Base-by-base conservation (phyloP, 2,329 filamentous ascomycete species). In the Colletotrichum tropicicola region DNA sequence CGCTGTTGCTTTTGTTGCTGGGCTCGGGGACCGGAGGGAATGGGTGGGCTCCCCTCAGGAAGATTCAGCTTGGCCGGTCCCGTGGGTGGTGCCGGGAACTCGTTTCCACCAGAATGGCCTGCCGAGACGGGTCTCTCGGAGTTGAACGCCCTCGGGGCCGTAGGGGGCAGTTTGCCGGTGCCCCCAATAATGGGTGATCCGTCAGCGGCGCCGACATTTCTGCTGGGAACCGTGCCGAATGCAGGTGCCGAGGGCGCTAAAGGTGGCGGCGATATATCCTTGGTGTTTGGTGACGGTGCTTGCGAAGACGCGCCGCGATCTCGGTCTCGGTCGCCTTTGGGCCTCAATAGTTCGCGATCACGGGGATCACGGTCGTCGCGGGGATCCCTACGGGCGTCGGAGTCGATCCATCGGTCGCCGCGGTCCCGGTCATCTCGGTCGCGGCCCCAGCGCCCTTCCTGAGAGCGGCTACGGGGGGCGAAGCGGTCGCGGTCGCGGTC, bases 381-480 rank as follows among this genome's bases (percentile, higher is more conserved):
- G 65, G 74, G 75, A 65, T 85, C 83, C 59, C 83, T 78, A 44
- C 78, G 77, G 12, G 66, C 39, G 44, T 82, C 80, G 21, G 72
- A 68, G 41, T 82, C 81, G 25, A 73, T 75, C 52, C 79, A 81
- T 62, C 81, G 72, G 57, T 83, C 82, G 43, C 75, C 75, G 28
- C 77, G 73, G 28, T 87, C 85, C 39, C 86, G 84, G 10, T 87
- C 85, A 65, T 88, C 85, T 52, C 85, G 80, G 6, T 88, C 86
- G 48, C 86, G 82, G 19, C 74, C 79, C 83, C 85, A 87, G 32
- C 86, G 85, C 60, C 88, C 87, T 71, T 90, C 88, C 71, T 89
- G 87, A 68, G 89, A 91, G 67, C 89, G 85, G 70, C 88, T 90
- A 71, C 91, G 82, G 17, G 85, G 85, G 58, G 83, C 78, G 69